Evolutionary conservation across 495 filamentous ascomycete genomes (phyloP).

Genomic region (Podospora bellae-mahoneyi): DNA sequence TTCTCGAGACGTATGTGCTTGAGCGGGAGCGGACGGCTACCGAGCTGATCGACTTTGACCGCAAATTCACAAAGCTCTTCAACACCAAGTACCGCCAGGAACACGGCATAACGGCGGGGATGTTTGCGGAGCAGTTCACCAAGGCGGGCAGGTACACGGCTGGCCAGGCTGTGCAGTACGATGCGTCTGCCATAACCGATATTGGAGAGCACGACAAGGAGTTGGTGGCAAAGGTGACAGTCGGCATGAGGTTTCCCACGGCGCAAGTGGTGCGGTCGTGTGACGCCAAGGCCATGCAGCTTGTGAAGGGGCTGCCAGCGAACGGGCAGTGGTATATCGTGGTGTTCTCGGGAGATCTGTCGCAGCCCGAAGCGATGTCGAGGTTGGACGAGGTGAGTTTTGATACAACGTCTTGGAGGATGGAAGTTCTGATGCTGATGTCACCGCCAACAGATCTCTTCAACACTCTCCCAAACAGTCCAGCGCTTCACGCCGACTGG

Average conservation of each 20-base stretch:
- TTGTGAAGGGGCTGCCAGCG: constrained; percentile 49
- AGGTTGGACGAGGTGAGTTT: constrained; percentile 43
- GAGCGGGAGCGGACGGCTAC: constrained; percentile 66
- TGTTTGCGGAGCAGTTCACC: constrained; percentile 59
- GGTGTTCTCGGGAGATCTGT: constrained; percentile 56
- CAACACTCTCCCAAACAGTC: constrained; percentile 35
- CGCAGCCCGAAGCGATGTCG: constrained; percentile 24
- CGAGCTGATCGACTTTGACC: constrained; percentile 73
- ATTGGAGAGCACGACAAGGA: constrained; percentile 24
- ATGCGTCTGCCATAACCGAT: constrained; percentile 47
- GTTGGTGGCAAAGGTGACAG: constrained; percentile 42
- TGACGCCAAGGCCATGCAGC: constrained; percentile 55
- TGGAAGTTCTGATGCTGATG: neutral
- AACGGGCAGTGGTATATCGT: constrained; percentile 60
- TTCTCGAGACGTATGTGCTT: constrained; percentile 65
- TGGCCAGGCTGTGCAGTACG: constrained; percentile 58
- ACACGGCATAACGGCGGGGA: constrained; percentile 35
- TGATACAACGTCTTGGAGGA: neutral
- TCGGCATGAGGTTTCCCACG: constrained; percentile 59
- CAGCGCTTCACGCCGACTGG: constrained; percentile 44
- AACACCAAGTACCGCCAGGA: constrained; percentile 40
- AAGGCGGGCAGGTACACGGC: constrained; percentile 62
- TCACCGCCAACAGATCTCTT: constrained; percentile 28
- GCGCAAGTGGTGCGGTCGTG: constrained; percentile 54
- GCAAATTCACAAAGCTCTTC: constrained; percentile 61